These are phyloP conservation scores for Chaetomiaceae sp. DNA, from an alignment of 2,329 filamentous ascomycete species.

Conservation along the genomic window DNA sequence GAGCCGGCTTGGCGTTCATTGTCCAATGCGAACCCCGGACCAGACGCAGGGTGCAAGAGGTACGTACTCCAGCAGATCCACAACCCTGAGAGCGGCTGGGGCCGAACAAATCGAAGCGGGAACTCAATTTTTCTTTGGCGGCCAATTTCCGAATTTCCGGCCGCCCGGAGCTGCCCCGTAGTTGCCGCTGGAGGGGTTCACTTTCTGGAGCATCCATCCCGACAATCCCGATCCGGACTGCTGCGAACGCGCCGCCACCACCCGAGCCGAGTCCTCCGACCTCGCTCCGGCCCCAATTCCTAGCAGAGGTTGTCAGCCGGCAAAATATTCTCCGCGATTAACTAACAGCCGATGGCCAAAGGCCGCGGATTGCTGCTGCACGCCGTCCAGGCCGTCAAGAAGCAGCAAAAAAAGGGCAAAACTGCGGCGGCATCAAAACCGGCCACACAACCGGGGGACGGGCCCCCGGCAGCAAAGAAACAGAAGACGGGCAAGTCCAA, in stretches of 20 bases:
- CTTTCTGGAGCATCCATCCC: no score
- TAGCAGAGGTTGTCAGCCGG: no score
- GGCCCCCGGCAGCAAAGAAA: conserved; percentile 17
- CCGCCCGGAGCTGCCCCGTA: conserved; percentile 7
- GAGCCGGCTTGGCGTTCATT: conserved; percentile 17
- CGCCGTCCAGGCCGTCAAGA: conserved; percentile 23
- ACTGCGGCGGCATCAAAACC: background rate
- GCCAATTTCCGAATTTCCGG: conserved; percentile 15
- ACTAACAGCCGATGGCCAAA: no score
- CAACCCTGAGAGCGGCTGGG: conserved; percentile 16
- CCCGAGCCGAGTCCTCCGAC: conserved; percentile 14
- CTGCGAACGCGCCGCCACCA: conserved; percentile 5
- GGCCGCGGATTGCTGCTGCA: conserved; percentile 21
- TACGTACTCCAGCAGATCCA: conserved; percentile 1
- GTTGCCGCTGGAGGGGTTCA: no score
- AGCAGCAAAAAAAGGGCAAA: conserved; percentile 17
- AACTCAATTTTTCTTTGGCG: conserved; percentile 12
- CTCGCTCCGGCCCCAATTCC: background rate
- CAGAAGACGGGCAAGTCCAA: conserved; percentile 13
- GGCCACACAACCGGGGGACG: background rate
- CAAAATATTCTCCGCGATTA: no score
- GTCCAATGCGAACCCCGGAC: background rate
- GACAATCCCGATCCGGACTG: background rate
- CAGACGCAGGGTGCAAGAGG: background rate
- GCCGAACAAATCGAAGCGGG: conserved; percentile 16